phyloP scores from a whole-genome alignment of 192 early-diverging fungal genomes.

The Coemansia pectinata region DNA sequence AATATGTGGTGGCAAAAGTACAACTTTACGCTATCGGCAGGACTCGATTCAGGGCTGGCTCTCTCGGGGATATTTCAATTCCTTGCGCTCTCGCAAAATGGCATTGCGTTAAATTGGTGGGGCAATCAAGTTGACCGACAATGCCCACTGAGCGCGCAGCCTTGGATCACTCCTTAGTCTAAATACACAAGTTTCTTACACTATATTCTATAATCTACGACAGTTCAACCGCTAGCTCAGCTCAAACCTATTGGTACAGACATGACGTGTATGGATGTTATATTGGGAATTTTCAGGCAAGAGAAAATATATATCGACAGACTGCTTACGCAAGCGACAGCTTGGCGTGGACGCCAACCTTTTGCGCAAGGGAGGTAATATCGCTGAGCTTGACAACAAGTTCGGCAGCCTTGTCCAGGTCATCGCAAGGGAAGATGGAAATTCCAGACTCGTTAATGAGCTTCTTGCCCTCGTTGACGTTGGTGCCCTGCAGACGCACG shows the following conservation, averaged over 20 bases:
- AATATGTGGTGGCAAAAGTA: constrained; percentile 66
- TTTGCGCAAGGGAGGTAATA: constrained; percentile 53
- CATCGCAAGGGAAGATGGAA: constrained; percentile 89
- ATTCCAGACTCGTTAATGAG: constrained; percentile 90
- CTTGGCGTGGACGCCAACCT: constrained; percentile 48
- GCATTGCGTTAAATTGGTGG: constrained; percentile 55
- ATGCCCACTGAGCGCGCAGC: constrained; percentile 43
- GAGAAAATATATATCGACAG: background rate
- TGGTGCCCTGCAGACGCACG: constrained; percentile 92
- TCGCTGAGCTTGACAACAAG: constrained; percentile 57
- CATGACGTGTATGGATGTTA: background rate
- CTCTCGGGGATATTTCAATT: constrained; percentile 56
- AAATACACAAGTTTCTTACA: constrained; percentile 3
- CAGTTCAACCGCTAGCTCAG: too few relatives aligned
- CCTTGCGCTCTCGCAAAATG: constrained; percentile 47
- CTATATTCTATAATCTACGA: background rate
- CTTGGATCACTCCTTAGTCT: constrained; percentile 31
- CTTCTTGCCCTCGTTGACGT: constrained; percentile 88
- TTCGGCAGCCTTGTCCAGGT: constrained; percentile 92
- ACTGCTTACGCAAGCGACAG: constrained; percentile 43
- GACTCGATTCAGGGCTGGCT: constrained; percentile 60
- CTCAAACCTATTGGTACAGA: background rate
- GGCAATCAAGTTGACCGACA: constrained; percentile 52
- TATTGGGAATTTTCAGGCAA: background rate
- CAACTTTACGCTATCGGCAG: constrained; percentile 60